phyloP scores from a whole-genome alignment of 2,329 filamentous ascomycete genomes.

The Ophiostoma tasmaniense region DNA sequence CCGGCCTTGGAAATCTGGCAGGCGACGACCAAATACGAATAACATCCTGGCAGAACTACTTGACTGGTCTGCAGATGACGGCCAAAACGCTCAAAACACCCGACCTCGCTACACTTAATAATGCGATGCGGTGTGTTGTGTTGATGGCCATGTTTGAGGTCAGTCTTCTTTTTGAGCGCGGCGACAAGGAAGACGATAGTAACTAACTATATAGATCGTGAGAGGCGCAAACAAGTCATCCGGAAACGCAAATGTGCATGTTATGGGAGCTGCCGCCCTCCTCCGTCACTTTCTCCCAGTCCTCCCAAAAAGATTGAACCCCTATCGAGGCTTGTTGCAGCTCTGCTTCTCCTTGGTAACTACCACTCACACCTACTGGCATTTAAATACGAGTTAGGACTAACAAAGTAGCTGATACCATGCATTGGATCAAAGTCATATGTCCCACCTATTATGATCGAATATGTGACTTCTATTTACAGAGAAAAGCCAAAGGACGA shows the following conservation, averaged over 20 bases:
- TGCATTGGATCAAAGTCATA: slow-evolving; percentile 15
- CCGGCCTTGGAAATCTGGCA: slow-evolving; percentile 47
- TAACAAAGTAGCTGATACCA: not conserved
- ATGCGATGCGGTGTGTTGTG: slow-evolving; percentile 45
- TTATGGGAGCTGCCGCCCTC: slow-evolving; percentile 52
- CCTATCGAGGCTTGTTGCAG: slow-evolving; percentile 45
- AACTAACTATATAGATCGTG: slow-evolving; percentile 28
- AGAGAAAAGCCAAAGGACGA: slow-evolving; percentile 30
- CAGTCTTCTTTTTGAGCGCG: slow-evolving; percentile 18
- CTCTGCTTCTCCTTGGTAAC: slow-evolving; percentile 48
- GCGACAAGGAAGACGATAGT: not conserved
- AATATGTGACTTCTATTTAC: slow-evolving; percentile 33
- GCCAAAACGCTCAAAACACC: slow-evolving; percentile 33
- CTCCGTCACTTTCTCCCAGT: slow-evolving; percentile 39
- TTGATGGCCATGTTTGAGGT: slow-evolving; percentile 56
- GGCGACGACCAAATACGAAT: slow-evolving; percentile 38
- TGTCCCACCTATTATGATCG: slow-evolving; percentile 36
- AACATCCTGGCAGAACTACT: slow-evolving; percentile 45
- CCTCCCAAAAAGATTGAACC: slow-evolving; percentile 32
- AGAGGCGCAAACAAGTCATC: slow-evolving; percentile 39
- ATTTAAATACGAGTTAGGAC: not conserved
- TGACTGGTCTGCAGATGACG: slow-evolving; percentile 42
- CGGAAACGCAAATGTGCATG: slow-evolving; percentile 47
- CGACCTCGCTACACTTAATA: slow-evolving; percentile 30
- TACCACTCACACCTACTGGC: not conserved